Percentiles rank a stretch among this genome's conserved stretches.
Evolutionary conservation across 2,329 filamentous ascomycete species (phyloP).

Genomic region (Thielaviopsis populi): DNA sequence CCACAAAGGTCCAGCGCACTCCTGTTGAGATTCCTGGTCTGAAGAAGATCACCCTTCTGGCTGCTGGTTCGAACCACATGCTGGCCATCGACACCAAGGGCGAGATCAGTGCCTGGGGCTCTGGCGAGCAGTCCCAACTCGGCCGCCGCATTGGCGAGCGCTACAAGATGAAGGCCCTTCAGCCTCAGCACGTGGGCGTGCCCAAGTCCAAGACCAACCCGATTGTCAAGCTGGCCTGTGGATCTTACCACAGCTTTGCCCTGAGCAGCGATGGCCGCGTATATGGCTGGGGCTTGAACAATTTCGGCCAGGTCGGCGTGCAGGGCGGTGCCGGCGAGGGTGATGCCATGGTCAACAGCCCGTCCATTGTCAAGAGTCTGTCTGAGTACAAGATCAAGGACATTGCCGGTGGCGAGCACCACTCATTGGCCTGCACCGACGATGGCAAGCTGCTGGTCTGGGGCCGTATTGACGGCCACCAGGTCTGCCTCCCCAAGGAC

Average conservation of each 20-base stretch:
- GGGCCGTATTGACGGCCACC: constrained; percentile 41
- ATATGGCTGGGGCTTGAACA: constrained; percentile 76
- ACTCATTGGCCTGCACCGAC: constrained; percentile 50
- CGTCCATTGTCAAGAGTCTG: constrained; percentile 50
- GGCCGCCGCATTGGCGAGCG: constrained; percentile 45
- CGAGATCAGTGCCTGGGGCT: constrained; percentile 55
- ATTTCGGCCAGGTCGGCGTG: constrained; percentile 65
- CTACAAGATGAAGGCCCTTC: constrained; percentile 46
- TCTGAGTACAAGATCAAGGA: constrained; percentile 52
- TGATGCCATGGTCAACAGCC: constrained; percentile 39
- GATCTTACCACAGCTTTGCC: constrained; percentile 72
- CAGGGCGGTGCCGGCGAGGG: constrained; percentile 39
- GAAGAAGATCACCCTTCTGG: constrained; percentile 49
- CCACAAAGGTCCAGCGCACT: constrained; percentile 34
- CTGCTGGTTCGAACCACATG: constrained; percentile 55
- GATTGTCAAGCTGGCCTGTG: constrained; percentile 41
- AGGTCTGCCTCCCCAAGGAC: constrained; percentile 42
- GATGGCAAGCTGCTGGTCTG: constrained; percentile 44
- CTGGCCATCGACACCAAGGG: constrained; percentile 51
- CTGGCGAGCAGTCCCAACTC: constrained; percentile 51
- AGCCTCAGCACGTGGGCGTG: constrained; percentile 42
- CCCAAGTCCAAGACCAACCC: constrained; percentile 36
- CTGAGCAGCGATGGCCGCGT: constrained; percentile 55
- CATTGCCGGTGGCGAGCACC: constrained; percentile 48
- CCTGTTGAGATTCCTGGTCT: constrained; percentile 45